Conservation (phyloP, 148 eudicot species). For the Rheum nobile region DNA sequence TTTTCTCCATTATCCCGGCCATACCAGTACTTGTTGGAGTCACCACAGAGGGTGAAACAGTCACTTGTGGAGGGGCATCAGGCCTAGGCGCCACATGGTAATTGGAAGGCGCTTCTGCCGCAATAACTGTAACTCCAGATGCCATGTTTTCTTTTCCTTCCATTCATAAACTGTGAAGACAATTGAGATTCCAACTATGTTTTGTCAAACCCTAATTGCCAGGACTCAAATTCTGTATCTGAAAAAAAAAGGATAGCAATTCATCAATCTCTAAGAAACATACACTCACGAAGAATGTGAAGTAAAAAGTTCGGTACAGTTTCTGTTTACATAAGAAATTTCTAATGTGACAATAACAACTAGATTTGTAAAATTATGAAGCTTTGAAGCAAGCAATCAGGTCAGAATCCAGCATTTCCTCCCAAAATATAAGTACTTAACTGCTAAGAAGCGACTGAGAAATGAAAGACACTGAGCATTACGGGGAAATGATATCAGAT, state of each 20-base stretch:
- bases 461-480: background rate
- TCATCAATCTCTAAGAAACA: background rate
- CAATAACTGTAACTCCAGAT: slow-evolving; percentile 42
- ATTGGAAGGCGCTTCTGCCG: slow-evolving; percentile 44
- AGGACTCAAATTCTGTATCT: background rate
- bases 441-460: background rate
- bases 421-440: background rate
- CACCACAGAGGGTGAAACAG: slow-evolving; percentile 16
- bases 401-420: background rate
- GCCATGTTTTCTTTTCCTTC: slow-evolving; percentile 28
- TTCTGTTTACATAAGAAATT: too few relatives aligned
- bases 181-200: background rate
- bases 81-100: slow-evolving; percentile 44
- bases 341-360: background rate
- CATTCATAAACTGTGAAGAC: slow-evolving; percentile 21
- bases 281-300: background rate
- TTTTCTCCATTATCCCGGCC: slow-evolving; percentile 33
- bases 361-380: background rate
- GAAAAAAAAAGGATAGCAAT: background rate
- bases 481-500: background rate
- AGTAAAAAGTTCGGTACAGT: too few relatives aligned
- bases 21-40: slow-evolving; percentile 15
- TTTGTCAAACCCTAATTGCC: background rate
- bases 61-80: slow-evolving; percentile 20
- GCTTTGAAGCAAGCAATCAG: background rate